These are phyloP conservation scores for Ophiostoma sp. DNA, from an alignment of 2,329 filamentous ascomycete genomes.

Conservation along the genomic window DNA sequence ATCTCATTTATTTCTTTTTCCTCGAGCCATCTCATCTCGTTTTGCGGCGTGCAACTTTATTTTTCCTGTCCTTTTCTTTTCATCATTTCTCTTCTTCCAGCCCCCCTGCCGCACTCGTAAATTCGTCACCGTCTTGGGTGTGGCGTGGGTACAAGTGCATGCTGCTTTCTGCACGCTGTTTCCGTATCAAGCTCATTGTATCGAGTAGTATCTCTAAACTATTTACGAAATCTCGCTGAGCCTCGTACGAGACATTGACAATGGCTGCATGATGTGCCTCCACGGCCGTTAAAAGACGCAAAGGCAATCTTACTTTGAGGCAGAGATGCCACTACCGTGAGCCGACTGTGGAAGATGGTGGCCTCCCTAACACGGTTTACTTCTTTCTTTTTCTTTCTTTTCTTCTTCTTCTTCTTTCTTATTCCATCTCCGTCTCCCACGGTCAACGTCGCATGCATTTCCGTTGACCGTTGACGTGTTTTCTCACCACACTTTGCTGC, in stretches of 20 bases:
- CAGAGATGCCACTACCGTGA: background rate
- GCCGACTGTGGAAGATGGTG: background rate
- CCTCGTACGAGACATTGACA: background rate
- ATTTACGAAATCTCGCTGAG: background rate
- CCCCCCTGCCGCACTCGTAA: background rate
- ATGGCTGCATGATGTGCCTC: background rate
- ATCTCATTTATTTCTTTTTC: background rate
- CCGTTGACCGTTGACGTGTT: background rate
- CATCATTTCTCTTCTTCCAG: background rate
- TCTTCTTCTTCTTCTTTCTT: background rate
- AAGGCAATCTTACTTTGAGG: constrained; percentile 4
- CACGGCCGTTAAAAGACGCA: background rate
- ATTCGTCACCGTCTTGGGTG: background rate
- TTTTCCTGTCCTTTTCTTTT: background rate
- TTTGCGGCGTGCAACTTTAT: background rate
- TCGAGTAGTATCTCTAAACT: background rate
- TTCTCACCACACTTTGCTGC: background rate
- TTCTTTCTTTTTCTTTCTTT: background rate
- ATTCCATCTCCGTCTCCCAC: background rate
- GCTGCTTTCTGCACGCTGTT: background rate
- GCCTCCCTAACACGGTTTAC: background rate
- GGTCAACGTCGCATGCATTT: constrained; percentile 2
- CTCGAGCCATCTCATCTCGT: constrained; percentile 2
- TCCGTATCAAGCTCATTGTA: background rate
- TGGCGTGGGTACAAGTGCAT: background rate